phyloP scores from a whole-genome alignment of 2,329 filamentous ascomycete genomes.

The Zymoseptoria crescenta region DNA sequence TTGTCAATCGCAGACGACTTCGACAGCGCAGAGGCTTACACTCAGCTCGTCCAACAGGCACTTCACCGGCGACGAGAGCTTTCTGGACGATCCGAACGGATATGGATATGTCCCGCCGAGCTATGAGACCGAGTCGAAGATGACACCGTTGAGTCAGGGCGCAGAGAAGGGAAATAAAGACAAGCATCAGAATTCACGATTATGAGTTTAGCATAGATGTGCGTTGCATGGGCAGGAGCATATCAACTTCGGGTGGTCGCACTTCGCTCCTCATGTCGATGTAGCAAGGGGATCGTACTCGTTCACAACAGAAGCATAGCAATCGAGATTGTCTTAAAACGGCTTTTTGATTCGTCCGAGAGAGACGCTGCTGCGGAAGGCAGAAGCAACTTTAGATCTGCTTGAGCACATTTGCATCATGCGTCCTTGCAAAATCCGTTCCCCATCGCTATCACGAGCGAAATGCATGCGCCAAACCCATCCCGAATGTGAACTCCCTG shows the following conservation, averaged over 20 bases:
- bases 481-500: slow-evolving; percentile 8
- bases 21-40: slow-evolving; percentile 11
- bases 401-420: slow-evolving; percentile 5
- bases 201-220: slow-evolving; percentile 5
- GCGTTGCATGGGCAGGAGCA: neutral
- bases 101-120: slow-evolving; percentile 29
- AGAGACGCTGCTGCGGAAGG: slow-evolving; percentile 10
- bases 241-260: neutral
- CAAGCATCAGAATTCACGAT: slow-evolving; percentile 12
- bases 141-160: slow-evolving; percentile 2
- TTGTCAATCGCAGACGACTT: slow-evolving; percentile 3
- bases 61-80: slow-evolving; percentile 53
- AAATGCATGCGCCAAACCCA: slow-evolving; percentile 7
- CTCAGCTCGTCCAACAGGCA: slow-evolving; percentile 30
- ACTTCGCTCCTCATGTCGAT: neutral
- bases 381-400: slow-evolving; percentile 8
- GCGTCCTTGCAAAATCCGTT: slow-evolving; percentile 5
- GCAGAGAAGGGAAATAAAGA: slow-evolving; percentile 3
- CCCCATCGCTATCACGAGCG: slow-evolving; percentile 3
- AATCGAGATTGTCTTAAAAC: neutral
- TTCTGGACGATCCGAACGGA: slow-evolving; percentile 36
- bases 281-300: neutral
- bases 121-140: slow-evolving; percentile 7
- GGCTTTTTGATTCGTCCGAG: slow-evolving; percentile 9
- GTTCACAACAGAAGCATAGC: neutral